Evolutionary conservation across 1,284 basidiomycete genomes (phyloP).

Genomic region (Boletus sp.): DNA sequence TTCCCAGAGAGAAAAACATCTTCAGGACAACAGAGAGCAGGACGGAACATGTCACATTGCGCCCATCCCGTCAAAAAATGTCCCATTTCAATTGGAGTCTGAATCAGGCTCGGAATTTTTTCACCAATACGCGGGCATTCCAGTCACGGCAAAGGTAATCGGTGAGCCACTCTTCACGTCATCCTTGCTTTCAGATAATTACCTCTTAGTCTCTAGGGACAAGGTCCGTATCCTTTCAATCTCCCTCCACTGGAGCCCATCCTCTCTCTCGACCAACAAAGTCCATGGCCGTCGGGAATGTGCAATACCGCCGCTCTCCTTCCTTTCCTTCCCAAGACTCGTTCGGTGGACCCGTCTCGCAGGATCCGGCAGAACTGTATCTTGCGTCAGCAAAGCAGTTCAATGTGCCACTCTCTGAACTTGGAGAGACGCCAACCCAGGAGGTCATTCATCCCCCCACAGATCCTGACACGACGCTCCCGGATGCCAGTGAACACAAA

Average conservation of each 20-base stretch:
- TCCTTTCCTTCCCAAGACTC: conserved; percentile 53
- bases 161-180: conserved; percentile 30
- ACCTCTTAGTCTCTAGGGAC: conserved; percentile 26
- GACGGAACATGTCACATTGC: conserved; percentile 1
- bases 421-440: conserved; percentile 38
- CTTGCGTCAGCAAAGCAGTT: conserved; percentile 51
- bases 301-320: conserved; percentile 32
- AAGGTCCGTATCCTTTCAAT: conserved; percentile 34
- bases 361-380: conserved; percentile 45
- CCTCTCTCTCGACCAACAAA: conserved; percentile 20
- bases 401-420: conserved; percentile 52
- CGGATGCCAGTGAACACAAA: conserved; percentile 26
- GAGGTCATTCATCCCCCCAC: conserved; percentile 23
- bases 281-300: conserved; percentile 22
- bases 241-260: conserved; percentile 14
- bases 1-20: conserved; percentile 49
- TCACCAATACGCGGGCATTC: conserved; percentile 20
- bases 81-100: conserved; percentile 15
- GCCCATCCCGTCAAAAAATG: conserved; percentile 9
- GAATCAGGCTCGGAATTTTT: conserved; percentile 24
- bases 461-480: conserved; percentile 21
- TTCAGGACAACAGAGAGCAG: conserved; percentile 9
- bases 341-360: conserved; percentile 48
- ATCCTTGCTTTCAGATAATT: conserved; percentile 21
- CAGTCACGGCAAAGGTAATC: conserved; percentile 30